Base-by-base conservation (phyloP, 2,329 filamentous ascomycete species). In the Ophiostoma ulmi region DNA sequence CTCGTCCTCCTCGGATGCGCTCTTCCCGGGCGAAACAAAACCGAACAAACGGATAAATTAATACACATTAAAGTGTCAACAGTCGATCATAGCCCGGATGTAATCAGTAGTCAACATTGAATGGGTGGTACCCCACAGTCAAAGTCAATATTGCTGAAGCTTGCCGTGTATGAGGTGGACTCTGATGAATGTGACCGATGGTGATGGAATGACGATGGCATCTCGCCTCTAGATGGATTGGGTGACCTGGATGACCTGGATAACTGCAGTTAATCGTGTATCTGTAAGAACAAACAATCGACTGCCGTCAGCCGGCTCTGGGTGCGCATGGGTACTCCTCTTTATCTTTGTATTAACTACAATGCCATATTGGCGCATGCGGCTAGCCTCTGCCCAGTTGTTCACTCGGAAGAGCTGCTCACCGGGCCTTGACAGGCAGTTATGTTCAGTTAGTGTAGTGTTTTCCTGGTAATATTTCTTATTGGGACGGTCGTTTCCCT, bases 331-430 rank as follows among this genome's bases (percentile, higher is more conserved):
- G n/a, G 7, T 55, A 8, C 52, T 55, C 22, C 20, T 26, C 52
- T 55, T 55, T 55, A n/a, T 55, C 52, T n/a, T 58, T 58, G 52
- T 58, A 58, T 58, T 22, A n/a, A 22, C n/a, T 26, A n/a, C 20
- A 31, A 31, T 31, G 31, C 31, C 31, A 31, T 31, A 55, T 55
- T 22, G 48, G 20, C 48, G 2, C 48, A 22, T 55, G 48, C n/a
- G 52, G 13, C 52, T 58, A 58, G 52, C 52, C 22, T 58, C 7
- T 58, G 52, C 4, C 4, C 52, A 22, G 52, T 26, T 58, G 11
- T 58, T 3, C 1, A 1, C 52, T 26, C 52, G n/a, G 52, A 55
- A 13, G 10, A 26, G n/a, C 8, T 58, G 52, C n/a, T 58, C 52
- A 13, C 52, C 52, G 52, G 52, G 52, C 52, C 52, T 13, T 58